A percentile compares a stretch with the other conserved stretches of the same genome.
phyloP scores from a whole-genome alignment of 768 basidiomycete genomes.

The Grammothele lineata region DNA sequence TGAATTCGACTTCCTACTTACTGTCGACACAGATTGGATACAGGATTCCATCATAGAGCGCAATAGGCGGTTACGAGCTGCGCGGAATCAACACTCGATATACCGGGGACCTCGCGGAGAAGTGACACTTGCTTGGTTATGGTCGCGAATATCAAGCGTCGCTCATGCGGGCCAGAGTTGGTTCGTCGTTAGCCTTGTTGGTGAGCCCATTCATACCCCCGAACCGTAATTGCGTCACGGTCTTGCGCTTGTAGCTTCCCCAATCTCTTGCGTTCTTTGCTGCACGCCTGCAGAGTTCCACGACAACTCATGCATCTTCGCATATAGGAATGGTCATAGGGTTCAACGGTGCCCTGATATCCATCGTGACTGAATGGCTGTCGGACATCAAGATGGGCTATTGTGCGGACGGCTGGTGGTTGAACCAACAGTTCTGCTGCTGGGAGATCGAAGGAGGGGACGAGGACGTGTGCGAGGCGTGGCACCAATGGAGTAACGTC shows the following conservation, averaged over 20 bases:
- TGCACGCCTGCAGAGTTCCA: background rate
- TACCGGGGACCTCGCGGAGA: constrained; percentile 45
- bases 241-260: too few species aligned
- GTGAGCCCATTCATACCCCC: constrained; percentile 41
- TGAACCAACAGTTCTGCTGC: constrained; percentile 97
- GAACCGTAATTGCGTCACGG: too few species aligned
- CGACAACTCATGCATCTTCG: background rate
- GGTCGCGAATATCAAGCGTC: constrained; percentile 55
- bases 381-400: constrained; percentile 98
- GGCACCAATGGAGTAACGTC: constrained; percentile 85
- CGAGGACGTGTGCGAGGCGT: constrained; percentile 80
- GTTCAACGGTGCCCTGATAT: constrained; percentile 89
- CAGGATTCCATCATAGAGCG: constrained; percentile 91
- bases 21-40: constrained; percentile 74
- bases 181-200: constrained; percentile 88
- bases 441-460: constrained; percentile 89
- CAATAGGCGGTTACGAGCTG: constrained; percentile 65
- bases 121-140: constrained; percentile 52
- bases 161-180: constrained; percentile 80
- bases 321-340: constrained; percentile 82
- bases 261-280: too few species aligned
- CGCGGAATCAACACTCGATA: constrained; percentile 40
- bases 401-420: constrained; percentile 96
- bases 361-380: constrained; percentile 95
- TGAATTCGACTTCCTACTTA: background rate